Conservation (phyloP, 768 basidiomycete genomes). For the Chlorophyllum brunneum region DNA sequence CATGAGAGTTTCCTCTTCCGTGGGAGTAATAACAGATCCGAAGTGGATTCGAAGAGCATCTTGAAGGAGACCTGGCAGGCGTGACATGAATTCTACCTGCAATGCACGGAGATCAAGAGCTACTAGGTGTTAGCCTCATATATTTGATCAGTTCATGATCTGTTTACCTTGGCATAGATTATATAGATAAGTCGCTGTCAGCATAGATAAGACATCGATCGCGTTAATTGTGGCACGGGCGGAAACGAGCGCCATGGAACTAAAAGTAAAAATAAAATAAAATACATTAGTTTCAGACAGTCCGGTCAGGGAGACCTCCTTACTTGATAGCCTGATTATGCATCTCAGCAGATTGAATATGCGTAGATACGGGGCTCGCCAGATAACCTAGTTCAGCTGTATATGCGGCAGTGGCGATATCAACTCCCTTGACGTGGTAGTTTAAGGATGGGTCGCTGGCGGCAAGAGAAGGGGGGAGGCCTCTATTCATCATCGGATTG, state of each 20-base stretch:
- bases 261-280: constrained; percentile 12
- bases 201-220: constrained; percentile 64
- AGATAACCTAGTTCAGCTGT: constrained; percentile 75
- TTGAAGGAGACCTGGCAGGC: constrained; percentile 41
- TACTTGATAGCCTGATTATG: constrained; percentile 84
- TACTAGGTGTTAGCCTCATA: constrained; percentile 14
- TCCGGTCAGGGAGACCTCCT: constrained; percentile 20
- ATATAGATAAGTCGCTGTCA: constrained; percentile 71
- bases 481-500: constrained; percentile 79
- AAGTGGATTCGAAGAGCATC: constrained; percentile 37
- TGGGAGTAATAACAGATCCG: constrained; percentile 17
- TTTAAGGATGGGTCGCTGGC: constrained; percentile 73
- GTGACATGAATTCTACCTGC: constrained; percentile 53
- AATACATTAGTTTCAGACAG: constrained; percentile 5
- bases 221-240: constrained; percentile 70
- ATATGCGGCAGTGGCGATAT: constrained; percentile 81
- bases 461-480: constrained; percentile 70
- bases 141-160: not conserved
- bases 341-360: constrained; percentile 82
- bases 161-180: constrained; percentile 57
- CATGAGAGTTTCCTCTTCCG: constrained; percentile 27
- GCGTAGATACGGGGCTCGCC: constrained; percentile 73
- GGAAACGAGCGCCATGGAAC: constrained; percentile 65
- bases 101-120: constrained; percentile 79
- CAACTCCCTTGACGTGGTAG: constrained; percentile 75